Evolutionary conservation across 768 basidiomycete species (phyloP).

Genomic region (Boletus pseudopeckii): DNA sequence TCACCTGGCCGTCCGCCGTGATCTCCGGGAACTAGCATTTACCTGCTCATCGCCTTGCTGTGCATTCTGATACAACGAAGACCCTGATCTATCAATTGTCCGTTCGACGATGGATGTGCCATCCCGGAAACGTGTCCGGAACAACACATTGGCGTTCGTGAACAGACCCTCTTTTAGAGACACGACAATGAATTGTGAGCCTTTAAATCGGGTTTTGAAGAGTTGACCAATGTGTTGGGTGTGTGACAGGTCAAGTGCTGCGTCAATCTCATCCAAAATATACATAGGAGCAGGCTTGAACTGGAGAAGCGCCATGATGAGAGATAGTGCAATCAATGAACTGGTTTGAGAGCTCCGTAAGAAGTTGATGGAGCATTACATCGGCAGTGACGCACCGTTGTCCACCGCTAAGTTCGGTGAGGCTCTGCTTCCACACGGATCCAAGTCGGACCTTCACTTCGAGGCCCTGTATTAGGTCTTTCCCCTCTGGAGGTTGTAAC

Average conservation of each 20-base stretch:
- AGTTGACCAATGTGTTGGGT: conserved; percentile 97
- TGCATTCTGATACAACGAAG: conserved; percentile 35
- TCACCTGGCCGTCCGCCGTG: conserved; percentile 12
- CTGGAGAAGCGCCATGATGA: conserved; percentile 98
- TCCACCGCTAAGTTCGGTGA: conserved; percentile 96
- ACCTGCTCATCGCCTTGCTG: conserved; percentile 14
- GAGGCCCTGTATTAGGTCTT: conserved; percentile 90
- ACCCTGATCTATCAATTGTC: conserved; percentile 63
- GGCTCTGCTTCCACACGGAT: conserved; percentile 93
- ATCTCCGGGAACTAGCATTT: conserved; percentile 15
- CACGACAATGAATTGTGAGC: conserved; percentile 97
- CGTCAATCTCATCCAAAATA: conserved; percentile 98
- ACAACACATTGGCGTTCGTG: conserved; percentile 95
- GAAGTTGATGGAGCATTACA: not conserved
- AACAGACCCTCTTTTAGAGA: conserved; percentile 96
- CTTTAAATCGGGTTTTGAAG: conserved; percentile 97
- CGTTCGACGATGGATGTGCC: conserved; percentile 90
- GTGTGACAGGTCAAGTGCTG: conserved; percentile 92
- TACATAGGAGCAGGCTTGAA: conserved; percentile 99
- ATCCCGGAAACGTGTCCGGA: conserved; percentile 89
- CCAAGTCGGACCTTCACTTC: conserved; percentile 97
- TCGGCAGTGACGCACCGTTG: conserved; percentile 63
- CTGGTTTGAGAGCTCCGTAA: conserved; percentile 38
- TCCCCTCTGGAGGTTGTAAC: conserved; percentile 87
- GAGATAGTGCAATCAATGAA: conserved; percentile 93